A percentile compares a stretch with the other conserved stretches of the same genome.
phyloP scores from a whole-genome alignment of 176 grass and related monocot genomes.

The Aegilops tauschii region DNA sequence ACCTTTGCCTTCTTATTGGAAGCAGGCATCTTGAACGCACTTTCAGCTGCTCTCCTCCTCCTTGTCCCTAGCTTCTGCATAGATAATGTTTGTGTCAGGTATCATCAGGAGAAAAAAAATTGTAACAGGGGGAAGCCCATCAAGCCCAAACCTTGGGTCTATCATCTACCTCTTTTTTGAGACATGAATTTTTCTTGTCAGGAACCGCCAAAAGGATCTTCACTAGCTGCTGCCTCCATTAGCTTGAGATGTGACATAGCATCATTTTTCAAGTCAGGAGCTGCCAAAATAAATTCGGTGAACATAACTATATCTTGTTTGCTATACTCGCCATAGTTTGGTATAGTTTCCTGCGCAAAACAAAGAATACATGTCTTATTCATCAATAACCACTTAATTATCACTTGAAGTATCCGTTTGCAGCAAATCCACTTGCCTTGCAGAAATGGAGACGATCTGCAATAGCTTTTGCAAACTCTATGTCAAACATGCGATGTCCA shows the following conservation, averaged over 20 bases:
- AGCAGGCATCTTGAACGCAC: constrained; percentile 41
- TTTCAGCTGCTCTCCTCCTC: constrained; percentile 56
- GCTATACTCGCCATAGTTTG: background rate
- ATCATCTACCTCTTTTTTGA: background rate
- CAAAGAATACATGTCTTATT: background rate
- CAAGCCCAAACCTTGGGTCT: background rate
- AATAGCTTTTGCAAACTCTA: background rate
- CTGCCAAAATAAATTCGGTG: background rate
- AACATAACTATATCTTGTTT: background rate
- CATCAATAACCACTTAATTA: background rate
- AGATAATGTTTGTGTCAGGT: too few species aligned
- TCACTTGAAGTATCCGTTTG: background rate
- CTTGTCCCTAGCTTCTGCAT: constrained; percentile 52
- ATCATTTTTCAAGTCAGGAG: background rate
- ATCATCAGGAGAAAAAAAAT: too few species aligned
- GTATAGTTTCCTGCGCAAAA: background rate
- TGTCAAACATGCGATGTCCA: background rate
- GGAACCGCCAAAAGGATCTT: too few species aligned
- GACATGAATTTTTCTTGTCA: too few species aligned
- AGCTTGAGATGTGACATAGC: too few species aligned
- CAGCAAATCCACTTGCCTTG: background rate
- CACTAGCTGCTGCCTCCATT: too few species aligned
- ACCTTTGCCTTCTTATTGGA: constrained; percentile 88
- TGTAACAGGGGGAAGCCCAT: background rate
- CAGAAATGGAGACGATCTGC: background rate